phyloP scores from a whole-genome alignment of 2,329 filamentous ascomycete species.

The Acephala macrosclerotiorum region DNA sequence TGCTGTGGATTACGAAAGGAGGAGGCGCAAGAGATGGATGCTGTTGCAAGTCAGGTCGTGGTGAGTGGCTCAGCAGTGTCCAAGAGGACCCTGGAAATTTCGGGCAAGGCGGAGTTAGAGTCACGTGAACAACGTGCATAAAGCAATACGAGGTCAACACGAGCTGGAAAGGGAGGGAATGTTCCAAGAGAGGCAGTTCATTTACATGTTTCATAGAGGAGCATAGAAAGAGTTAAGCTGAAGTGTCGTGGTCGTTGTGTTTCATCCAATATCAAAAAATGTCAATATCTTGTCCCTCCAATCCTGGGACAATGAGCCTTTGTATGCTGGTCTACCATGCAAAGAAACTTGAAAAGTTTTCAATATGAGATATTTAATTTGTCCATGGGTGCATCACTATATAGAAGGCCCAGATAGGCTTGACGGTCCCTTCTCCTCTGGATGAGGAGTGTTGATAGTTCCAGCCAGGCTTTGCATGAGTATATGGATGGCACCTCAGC shows the following conservation, averaged over 20 bases:
- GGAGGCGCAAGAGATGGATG: conserved; percentile 19
- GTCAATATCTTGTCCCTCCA: background rate
- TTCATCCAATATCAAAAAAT: conserved; percentile 8
- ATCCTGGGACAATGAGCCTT: too few relatives aligned
- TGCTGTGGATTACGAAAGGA: conserved; percentile 19
- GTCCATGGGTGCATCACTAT: too few relatives aligned
- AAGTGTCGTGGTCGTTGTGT: too few relatives aligned
- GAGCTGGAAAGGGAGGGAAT: background rate
- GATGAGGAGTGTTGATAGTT: background rate
- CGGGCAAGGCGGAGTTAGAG: background rate
- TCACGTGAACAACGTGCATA: background rate
- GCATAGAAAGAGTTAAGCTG: too few relatives aligned
- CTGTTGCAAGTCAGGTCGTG: conserved; percentile 17
- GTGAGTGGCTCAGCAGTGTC: conserved; percentile 22
- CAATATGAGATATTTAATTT: too few relatives aligned
- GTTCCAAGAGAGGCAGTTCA: too few relatives aligned
- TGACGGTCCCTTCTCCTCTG: background rate
- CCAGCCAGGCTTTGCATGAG: background rate
- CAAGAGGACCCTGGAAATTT: background rate
- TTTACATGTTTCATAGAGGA: background rate
- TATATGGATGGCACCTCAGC: background rate
- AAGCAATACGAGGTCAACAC: background rate
- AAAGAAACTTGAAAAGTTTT: too few relatives aligned
- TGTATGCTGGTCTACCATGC: too few relatives aligned
- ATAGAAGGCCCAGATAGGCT: background rate